These are phyloP conservation scores for Penicillium sclerotigenum DNA, from an alignment of 2,329 filamentous ascomycete genomes.

Conservation along the genomic window DNA sequence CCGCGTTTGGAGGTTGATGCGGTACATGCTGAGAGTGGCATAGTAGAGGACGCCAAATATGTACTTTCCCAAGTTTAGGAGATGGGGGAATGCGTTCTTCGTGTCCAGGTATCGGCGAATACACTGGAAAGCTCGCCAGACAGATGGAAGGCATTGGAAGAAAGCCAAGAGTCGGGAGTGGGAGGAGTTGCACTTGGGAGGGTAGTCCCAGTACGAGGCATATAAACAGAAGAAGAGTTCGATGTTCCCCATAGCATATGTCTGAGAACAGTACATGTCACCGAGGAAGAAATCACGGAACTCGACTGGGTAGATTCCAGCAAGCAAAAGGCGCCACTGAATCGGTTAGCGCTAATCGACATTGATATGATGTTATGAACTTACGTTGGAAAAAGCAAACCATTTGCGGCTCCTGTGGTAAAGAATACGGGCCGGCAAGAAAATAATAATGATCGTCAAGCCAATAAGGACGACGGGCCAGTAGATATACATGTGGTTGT, in stretches of 20 bases:
- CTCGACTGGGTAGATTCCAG: slow-evolving; percentile 87
- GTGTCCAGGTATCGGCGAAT: slow-evolving; percentile 86
- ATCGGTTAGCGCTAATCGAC: slow-evolving; percentile 13
- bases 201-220: slow-evolving; percentile 69
- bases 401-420: slow-evolving; percentile 76
- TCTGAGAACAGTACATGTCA: slow-evolving; percentile 95
- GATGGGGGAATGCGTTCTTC: slow-evolving; percentile 80
- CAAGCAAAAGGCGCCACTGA: slow-evolving; percentile 78
- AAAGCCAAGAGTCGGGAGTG: slow-evolving; percentile 84
- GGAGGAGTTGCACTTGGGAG: slow-evolving; percentile 75
- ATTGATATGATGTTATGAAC: slow-evolving; percentile 32
- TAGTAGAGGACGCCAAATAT: slow-evolving; percentile 77
- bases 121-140: slow-evolving; percentile 90
- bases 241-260: slow-evolving; percentile 84
- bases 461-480: slow-evolving; percentile 79
- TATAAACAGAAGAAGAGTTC: slow-evolving; percentile 95
- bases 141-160: slow-evolving; percentile 74
- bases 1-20: slow-evolving; percentile 60
- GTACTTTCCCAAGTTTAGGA: slow-evolving; percentile 92
- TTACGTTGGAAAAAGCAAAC: slow-evolving; percentile 84
- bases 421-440: slow-evolving; percentile 71
- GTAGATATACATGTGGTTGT: slow-evolving; percentile 70
- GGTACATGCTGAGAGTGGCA: slow-evolving; percentile 75
- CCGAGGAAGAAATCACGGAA: slow-evolving; percentile 97
- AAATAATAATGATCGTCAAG: slow-evolving; percentile 64